Conservation (phyloP, 805 yeast species). For the Priceomyces melissophilus region DNA sequence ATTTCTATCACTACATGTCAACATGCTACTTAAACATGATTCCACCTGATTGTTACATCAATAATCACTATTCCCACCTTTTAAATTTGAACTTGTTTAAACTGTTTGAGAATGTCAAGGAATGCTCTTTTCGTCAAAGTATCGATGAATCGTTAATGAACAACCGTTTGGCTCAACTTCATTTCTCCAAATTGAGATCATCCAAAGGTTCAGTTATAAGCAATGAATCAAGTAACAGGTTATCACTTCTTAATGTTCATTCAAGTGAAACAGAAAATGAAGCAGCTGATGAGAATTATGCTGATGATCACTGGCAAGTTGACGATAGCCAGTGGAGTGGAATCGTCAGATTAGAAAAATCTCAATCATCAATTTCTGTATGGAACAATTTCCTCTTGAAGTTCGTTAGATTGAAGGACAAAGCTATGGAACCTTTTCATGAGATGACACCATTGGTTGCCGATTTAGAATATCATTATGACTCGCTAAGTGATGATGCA, state of each 20-base stretch:
- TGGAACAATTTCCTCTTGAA: slow-evolving; percentile 18
- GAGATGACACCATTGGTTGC: slow-evolving; percentile 7
- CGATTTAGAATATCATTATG: slow-evolving; percentile 18
- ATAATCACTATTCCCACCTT: slow-evolving; percentile 37
- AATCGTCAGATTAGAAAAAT: background rate
- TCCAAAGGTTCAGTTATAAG: slow-evolving; percentile 2
- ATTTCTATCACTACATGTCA: slow-evolving; percentile 35
- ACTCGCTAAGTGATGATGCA: slow-evolving; percentile 33
- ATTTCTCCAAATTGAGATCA: slow-evolving; percentile 2
- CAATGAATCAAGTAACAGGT: slow-evolving; percentile 2
- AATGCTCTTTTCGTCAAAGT: slow-evolving; percentile 24
- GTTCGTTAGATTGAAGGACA: slow-evolving; percentile 6
- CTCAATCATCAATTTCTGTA: slow-evolving; percentile 3
- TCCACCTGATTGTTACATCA: slow-evolving; percentile 23
- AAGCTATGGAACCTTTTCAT: slow-evolving; percentile 2
- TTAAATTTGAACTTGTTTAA: slow-evolving; percentile 35
- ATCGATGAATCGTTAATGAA: slow-evolving; percentile 22
- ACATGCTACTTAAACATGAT: slow-evolving; percentile 37
- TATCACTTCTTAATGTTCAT: background rate
- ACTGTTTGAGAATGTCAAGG: slow-evolving; percentile 32
- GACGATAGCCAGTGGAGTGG: too few species aligned
- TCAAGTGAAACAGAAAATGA: background rate
- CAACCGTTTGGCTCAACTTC: slow-evolving; percentile 20
- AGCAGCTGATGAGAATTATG: background rate
- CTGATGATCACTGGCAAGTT: background rate